Conservation (phyloP, 306 rosid genomes). For the Cicer arietinum region DNA sequence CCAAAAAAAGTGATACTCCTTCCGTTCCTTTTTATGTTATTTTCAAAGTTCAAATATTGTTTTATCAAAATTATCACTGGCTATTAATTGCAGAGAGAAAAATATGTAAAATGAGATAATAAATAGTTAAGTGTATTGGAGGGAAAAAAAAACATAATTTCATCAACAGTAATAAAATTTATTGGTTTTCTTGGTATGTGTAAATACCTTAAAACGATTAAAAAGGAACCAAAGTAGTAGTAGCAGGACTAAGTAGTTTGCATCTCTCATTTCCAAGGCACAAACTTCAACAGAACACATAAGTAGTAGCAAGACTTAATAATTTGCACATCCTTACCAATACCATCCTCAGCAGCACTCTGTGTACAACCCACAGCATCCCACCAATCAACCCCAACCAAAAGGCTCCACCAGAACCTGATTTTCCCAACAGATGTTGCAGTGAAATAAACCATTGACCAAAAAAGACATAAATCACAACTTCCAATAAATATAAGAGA, state of each 20-base stretch:
- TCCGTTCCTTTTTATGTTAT: no score
- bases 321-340: slow-evolving; percentile 66
- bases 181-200: no score
- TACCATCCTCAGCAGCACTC: slow-evolving; percentile 98
- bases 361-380: slow-evolving; percentile 98
- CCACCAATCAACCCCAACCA: slow-evolving; percentile 99
- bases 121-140: no score
- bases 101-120: no score
- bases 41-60: no score
- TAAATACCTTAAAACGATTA: no score
- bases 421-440: slow-evolving; percentile 44
- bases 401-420: slow-evolving; percentile 99
- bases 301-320: slow-evolving; percentile 32
- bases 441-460: slow-evolving; percentile 32
- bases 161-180: no score
- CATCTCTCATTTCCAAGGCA: slow-evolving; percentile 10
- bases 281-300: neutral
- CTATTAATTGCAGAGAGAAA: no score
- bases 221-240: neutral
- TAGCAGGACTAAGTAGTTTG: slow-evolving; percentile 14
- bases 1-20: neutral
- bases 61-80: no score
- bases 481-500: slow-evolving; percentile 13
- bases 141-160: no score
- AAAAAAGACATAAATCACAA: slow-evolving; percentile 33